Percentiles rank a stretch among this genome's conserved stretches.
These are phyloP conservation scores for Pestalotiopsis sp. DNA, from an alignment of 2,329 filamentous ascomycete species.

Conservation along the genomic window DNA sequence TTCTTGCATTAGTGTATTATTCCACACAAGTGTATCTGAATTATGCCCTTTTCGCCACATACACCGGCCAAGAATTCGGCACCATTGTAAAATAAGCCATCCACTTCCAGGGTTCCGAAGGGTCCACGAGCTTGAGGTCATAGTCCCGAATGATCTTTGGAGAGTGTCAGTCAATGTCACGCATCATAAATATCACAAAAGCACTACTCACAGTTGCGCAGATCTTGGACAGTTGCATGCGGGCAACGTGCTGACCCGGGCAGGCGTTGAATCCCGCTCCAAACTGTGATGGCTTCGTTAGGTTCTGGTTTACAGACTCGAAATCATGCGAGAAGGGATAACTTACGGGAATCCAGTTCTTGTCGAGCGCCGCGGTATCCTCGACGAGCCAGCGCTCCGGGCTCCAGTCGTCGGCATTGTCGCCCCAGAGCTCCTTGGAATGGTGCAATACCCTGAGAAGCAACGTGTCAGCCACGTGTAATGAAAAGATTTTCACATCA, in stretches of 20 bases:
- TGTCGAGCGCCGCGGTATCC: constrained; percentile 2
- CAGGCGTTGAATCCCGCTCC: constrained; percentile 5
- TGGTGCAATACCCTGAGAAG: background rate
- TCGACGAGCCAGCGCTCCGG: constrained; percentile 12
- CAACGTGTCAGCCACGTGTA: background rate
- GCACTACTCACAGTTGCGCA: background rate
- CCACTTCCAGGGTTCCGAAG: constrained; percentile 7
- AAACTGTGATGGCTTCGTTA: background rate
- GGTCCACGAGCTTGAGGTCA: constrained; percentile 10
- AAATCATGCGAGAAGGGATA: too few species aligned
- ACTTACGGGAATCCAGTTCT: constrained; percentile 13
- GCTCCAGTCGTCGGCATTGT: constrained; percentile 7
- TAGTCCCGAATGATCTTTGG: background rate
- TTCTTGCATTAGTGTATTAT: too few species aligned
- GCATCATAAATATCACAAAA: background rate
- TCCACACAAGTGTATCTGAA: background rate
- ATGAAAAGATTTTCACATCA: too few species aligned
- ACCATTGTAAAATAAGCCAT: constrained; percentile 13
- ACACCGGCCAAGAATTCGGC: constrained; percentile 13
- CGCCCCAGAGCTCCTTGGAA: constrained; percentile 11
- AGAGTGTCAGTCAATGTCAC: background rate
- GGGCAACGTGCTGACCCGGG: constrained; percentile 14
- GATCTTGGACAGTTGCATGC: constrained; percentile 13
- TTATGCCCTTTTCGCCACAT: background rate
- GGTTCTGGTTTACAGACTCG: too few species aligned